Percentiles rank a stretch among this genome's conserved stretches.
Evolutionary conservation across 1,284 basidiomycete species (phyloP).

Genomic region (Stygiomarasmius scandens): DNA sequence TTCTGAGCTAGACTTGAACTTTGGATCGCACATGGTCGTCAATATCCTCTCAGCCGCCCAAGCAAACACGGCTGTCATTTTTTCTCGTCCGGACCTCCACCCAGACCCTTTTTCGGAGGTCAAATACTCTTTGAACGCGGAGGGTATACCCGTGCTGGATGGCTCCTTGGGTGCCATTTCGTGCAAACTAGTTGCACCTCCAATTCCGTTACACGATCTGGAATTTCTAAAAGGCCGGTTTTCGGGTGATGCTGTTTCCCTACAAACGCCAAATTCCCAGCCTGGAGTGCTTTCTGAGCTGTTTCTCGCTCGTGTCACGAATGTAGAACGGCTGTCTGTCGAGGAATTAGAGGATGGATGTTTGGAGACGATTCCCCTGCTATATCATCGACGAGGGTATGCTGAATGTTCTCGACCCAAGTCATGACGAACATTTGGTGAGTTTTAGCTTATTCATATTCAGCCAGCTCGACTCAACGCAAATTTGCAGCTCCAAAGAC

Average conservation of each 20-base stretch:
- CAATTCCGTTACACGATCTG: slow-evolving; percentile 43
- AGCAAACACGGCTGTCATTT: slow-evolving; percentile 53
- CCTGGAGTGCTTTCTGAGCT: slow-evolving; percentile 38
- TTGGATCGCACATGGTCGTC: slow-evolving; percentile 57
- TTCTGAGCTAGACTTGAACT: background rate
- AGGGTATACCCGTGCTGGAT: slow-evolving; percentile 59
- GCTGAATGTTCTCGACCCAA: background rate
- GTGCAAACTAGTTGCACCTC: slow-evolving; percentile 46
- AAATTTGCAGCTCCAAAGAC: background rate
- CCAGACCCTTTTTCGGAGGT: slow-evolving; percentile 52
- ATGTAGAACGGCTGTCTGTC: slow-evolving; percentile 35
- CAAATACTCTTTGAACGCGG: slow-evolving; percentile 38
- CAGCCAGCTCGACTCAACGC: background rate
- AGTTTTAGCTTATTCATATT: background rate
- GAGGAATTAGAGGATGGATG: slow-evolving; percentile 22
- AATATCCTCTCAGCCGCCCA: slow-evolving; percentile 71
- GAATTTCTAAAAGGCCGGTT: slow-evolving; percentile 16
- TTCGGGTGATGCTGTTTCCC: background rate
- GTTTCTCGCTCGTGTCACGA: slow-evolving; percentile 46
- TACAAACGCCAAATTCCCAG: background rate
- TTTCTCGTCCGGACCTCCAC: slow-evolving; percentile 66
- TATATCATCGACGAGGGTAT: slow-evolving; percentile 44
- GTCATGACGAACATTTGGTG: background rate
- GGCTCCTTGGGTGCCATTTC: slow-evolving; percentile 64
- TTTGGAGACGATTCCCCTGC: slow-evolving; percentile 36